A percentile compares a stretch with the other conserved stretches of the same genome.
phyloP scores from a whole-genome alignment of 352 stramenopile genomes.

The Saprolegnia parasitica region DNA sequence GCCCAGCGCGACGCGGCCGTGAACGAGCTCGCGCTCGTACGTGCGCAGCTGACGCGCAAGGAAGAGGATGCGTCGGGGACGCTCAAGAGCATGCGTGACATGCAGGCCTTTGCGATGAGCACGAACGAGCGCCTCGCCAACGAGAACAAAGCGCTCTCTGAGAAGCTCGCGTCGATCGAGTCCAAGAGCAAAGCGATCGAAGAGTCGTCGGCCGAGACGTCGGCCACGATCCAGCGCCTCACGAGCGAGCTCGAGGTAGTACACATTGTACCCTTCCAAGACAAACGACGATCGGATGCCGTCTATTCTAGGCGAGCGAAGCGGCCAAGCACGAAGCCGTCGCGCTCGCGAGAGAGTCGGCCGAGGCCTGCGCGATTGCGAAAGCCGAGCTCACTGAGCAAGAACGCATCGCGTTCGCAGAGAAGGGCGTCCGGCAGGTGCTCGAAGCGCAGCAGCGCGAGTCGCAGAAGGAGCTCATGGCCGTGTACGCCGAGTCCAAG shows the following conservation, averaged over 20 bases:
- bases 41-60: slow-evolving; percentile 59
- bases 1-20: slow-evolving; percentile 23
- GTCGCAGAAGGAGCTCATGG: slow-evolving; percentile 63
- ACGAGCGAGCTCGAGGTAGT: slow-evolving; percentile 50
- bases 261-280: no score
- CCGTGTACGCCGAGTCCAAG: slow-evolving; percentile 77
- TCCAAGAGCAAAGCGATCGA: slow-evolving; percentile 46
- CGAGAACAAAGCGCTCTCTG: slow-evolving; percentile 60
- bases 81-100: slow-evolving; percentile 64
- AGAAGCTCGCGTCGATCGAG: slow-evolving; percentile 60
- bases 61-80: slow-evolving; percentile 63
- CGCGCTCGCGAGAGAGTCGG: slow-evolving; percentile 4
- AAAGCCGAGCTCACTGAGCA: slow-evolving; percentile 21
- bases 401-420: slow-evolving; percentile 5
- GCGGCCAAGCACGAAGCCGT: slow-evolving; percentile 11
- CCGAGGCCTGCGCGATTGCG: background rate
- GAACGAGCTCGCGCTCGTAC: slow-evolving; percentile 46
- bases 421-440: slow-evolving; percentile 51
- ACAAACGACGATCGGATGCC: slow-evolving; percentile 5
- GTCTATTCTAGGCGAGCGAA: slow-evolving; percentile 7
- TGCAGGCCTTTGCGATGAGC: slow-evolving; percentile 65
- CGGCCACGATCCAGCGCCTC: slow-evolving; percentile 44
- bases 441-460: slow-evolving; percentile 66
- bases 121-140: slow-evolving; percentile 57
- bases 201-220: slow-evolving; percentile 44